phyloP scores from a whole-genome alignment of 371 early-diverging fungal genomes.

The Chytridium lagenaria region DNA sequence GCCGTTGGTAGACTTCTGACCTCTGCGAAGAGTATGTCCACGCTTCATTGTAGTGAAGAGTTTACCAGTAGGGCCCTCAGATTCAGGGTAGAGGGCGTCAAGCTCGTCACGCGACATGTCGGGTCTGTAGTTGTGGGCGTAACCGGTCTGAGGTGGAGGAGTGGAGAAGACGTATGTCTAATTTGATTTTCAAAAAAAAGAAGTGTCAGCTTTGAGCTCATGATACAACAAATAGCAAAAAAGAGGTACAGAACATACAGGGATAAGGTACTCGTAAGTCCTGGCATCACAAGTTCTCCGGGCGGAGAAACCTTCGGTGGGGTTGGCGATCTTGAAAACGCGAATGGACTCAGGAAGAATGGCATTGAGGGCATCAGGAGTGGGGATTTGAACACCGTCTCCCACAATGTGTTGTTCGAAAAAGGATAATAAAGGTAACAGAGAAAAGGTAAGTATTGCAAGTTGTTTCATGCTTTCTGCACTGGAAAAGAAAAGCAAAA shows the following conservation, averaged over 20 bases:
- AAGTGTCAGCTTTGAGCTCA: neutral
- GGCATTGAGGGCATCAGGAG: constrained; percentile 34
- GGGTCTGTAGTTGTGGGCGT: constrained; percentile 30
- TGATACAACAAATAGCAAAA: neutral
- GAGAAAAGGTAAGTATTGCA: neutral
- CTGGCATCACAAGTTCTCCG: constrained; percentile 50
- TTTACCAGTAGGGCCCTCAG: constrained; percentile 35
- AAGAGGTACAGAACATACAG: constrained; percentile 31
- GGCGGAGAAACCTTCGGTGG: constrained; percentile 46
- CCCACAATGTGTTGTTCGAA: constrained; percentile 11
- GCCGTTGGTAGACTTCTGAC: neutral
- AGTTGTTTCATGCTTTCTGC: neutral
- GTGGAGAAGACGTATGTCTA: constrained; percentile 52
- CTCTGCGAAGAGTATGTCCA: neutral
- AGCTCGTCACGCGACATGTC: constrained; percentile 40
- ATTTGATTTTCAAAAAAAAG: neutral
- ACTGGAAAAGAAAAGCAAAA: too few relatives aligned
- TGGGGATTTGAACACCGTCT: constrained; percentile 33
- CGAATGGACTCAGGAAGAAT: constrained; percentile 43
- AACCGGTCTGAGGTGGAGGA: constrained; percentile 48
- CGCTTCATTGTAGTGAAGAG: constrained; percentile 50
- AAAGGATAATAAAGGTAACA: neutral
- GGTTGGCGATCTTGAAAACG: constrained; percentile 43
- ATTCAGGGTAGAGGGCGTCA: constrained; percentile 34
- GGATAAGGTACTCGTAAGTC: constrained; percentile 52